A percentile compares a stretch with the other conserved stretches of the same genome.
phyloP scores from a whole-genome alignment of 352 stramenopile genomes.

The Pythium myriotylum region DNA sequence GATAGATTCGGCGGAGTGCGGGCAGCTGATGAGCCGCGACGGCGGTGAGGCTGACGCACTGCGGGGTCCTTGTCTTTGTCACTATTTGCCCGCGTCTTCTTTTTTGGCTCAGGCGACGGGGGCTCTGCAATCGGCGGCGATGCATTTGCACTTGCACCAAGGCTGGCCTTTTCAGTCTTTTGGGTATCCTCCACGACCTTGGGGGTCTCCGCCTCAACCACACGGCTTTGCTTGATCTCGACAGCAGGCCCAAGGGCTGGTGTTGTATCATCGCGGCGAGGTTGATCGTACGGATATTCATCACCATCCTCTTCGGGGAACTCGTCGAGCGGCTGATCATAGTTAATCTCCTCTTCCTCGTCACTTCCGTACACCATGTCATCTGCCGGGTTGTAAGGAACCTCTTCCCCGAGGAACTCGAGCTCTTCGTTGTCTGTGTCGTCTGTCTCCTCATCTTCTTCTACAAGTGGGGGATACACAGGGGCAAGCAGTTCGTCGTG shows the following conservation, averaged over 20 bases:
- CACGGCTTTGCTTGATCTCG: slow-evolving; percentile 3
- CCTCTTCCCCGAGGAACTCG: slow-evolving; percentile 9
- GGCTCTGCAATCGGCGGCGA: background rate
- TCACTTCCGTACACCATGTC: slow-evolving; percentile 4
- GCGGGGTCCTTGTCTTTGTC: slow-evolving; percentile 9
- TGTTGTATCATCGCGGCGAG: background rate
- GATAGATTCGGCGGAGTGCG: slow-evolving; percentile 12
- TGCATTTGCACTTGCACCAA: too few species aligned
- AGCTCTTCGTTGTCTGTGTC: slow-evolving; percentile 11
- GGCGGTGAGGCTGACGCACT: background rate
- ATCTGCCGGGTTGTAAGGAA: slow-evolving; percentile 17
- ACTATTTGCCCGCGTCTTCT: background rate
- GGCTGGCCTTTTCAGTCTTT: background rate
- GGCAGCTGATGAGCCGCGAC: slow-evolving; percentile 14
- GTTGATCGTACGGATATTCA: background rate
- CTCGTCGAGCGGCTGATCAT: background rate
- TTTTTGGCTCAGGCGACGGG: background rate
- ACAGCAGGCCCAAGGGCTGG: slow-evolving; percentile 7
- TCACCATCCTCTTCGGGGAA: background rate
- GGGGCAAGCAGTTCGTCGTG: slow-evolving; percentile 10
- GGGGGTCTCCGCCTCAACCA: too few species aligned
- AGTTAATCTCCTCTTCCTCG: slow-evolving; percentile 1
- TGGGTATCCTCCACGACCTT: background rate
- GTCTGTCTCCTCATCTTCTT: slow-evolving; percentile 14
- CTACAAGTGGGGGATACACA: slow-evolving; percentile 8